Percentiles rank a stretch among this genome's conserved stretches.
Conservation (phyloP, 345 rosid species). For the Arabis alpina region DNA sequence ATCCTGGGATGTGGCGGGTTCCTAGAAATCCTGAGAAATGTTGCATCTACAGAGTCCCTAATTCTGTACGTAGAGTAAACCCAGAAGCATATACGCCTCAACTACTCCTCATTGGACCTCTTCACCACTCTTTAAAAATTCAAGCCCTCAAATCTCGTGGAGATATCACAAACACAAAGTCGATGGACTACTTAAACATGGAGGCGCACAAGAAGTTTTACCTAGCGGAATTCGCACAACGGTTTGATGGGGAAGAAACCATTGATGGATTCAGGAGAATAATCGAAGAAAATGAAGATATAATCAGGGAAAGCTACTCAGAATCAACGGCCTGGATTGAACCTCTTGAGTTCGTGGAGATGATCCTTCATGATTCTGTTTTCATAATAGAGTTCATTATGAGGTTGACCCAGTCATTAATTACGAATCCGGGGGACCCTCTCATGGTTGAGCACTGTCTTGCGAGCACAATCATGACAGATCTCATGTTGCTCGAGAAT, state of each 20-base stretch:
- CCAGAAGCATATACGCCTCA: conserved; percentile 27
- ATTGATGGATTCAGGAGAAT: conserved; percentile 5
- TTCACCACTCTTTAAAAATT: conserved; percentile 2
- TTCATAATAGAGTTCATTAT: conserved; percentile 17
- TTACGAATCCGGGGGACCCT: background rate
- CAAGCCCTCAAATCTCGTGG: background rate
- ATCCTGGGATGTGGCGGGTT: conserved; percentile 4
- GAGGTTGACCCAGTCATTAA: too few species aligned
- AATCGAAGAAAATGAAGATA: background rate
- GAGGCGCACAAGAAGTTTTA: conserved; percentile 1
- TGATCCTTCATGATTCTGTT: conserved; percentile 27
- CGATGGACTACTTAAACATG: conserved; percentile 10
- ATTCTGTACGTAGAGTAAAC: background rate
- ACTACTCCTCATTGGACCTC: conserved; percentile 1
- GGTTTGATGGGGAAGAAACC: background rate
- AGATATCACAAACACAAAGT: conserved; percentile 6
- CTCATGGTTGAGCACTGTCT: conserved; percentile 13
- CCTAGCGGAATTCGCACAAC: background rate
- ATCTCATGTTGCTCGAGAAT: conserved; percentile 35
- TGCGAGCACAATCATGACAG: background rate
- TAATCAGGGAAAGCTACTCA: conserved; percentile 21
- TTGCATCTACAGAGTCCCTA: conserved; percentile 29
- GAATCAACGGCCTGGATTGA: conserved; percentile 17
- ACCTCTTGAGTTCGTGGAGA: background rate
- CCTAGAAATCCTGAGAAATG: background rate